These are phyloP conservation scores for Hansenula lynferdii DNA, from an alignment of 1,139 yeast genomes.

Conservation along the genomic window DNA sequence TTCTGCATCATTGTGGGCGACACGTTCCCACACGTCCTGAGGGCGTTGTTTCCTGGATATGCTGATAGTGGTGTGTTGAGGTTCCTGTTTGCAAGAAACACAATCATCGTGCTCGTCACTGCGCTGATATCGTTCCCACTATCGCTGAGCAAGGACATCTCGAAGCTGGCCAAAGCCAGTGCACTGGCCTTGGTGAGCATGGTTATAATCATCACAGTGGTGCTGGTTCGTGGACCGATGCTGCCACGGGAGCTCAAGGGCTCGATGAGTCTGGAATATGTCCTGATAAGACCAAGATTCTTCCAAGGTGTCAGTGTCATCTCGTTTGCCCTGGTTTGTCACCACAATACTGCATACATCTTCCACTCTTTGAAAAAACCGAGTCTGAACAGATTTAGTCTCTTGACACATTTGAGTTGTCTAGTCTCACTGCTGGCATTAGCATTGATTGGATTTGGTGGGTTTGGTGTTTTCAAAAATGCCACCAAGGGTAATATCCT, in stretches of 20 bases:
- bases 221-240: constrained; percentile 69
- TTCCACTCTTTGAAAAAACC: constrained; percentile 79
- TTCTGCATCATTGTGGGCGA: constrained; percentile 94
- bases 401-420: constrained; percentile 81
- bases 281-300: constrained; percentile 59
- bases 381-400: constrained; percentile 67
- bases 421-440: constrained; percentile 78
- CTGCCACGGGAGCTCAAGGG: constrained; percentile 45
- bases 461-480: constrained; percentile 70
- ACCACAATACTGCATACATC: constrained; percentile 87
- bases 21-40: constrained; percentile 85
- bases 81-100: constrained; percentile 59
- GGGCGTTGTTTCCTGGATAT: constrained; percentile 57
- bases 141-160: constrained; percentile 74
- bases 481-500: constrained; percentile 81
- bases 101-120: constrained; percentile 66
- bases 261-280: constrained; percentile 36
- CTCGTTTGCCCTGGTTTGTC: constrained; percentile 92
- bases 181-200: constrained; percentile 84
- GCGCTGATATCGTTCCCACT: constrained; percentile 76
- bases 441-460: constrained; percentile 73
- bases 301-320: constrained; percentile 91
- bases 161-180: constrained; percentile 83
- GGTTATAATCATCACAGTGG: constrained; percentile 71
- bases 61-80: constrained; percentile 33